Evolutionary conservation across 805 yeast species (phyloP), one percentile per base, ranked within the genome.

Genomic region (Phaffomyces thermotolerans): DNA sequence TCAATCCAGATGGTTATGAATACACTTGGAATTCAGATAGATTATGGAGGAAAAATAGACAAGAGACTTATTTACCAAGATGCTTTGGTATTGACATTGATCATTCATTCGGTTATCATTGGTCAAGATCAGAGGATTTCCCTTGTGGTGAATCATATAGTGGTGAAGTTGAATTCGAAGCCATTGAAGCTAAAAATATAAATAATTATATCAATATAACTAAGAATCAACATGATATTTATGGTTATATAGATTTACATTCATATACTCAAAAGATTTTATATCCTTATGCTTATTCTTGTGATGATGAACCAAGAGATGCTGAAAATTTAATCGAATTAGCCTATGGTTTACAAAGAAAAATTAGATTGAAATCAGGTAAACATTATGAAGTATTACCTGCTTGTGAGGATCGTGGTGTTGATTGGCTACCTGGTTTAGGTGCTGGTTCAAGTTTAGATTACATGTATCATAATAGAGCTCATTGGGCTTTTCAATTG

Each of bases 1-100:
- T 81, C 62, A 89, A 89, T 57, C 96, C 96, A 1, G 97, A 89
- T 63, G 97, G 97, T 0, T 89, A 89, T 59, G 85, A 71, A 13
- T 83, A 84, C 59, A 71, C 95, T 2, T 89, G 96, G 96, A 71
- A 69, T 2, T 57, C 65, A 24, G 95, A 89, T 59, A 68, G 97
- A 44, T 66, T 89, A 46, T 89, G 97, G 97, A 68, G 93, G 37
- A 89, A 89, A 57, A 89, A 87, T 62, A 72, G 95, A 48, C 96
- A 89, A 63, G 76, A 78, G 42, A 81, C 93, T 0, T 75, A 69
- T 40, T 60, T 73, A 39, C 78, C 84, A 8, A 63, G 72, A 36
- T 89, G 97, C 60, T 68, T 72, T 39, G 97, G 97, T 9, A 76
- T 88, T 33, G 96, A 89, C 60, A 80, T 89, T 45, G 96, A 87